Base-by-base conservation (phyloP, 345 rosid genomes). In the Murraya paniculata region DNA sequence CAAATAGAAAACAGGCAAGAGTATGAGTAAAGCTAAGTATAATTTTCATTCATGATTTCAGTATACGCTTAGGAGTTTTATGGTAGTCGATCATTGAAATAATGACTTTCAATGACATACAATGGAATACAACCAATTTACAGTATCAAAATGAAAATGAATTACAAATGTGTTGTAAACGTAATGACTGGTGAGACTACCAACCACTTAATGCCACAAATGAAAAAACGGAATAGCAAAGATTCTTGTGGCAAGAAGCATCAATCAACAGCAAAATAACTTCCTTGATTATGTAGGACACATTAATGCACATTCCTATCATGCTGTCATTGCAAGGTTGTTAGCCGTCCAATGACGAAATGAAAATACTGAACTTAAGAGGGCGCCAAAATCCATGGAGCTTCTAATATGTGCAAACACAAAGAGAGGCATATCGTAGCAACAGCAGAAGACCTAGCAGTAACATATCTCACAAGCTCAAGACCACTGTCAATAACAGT, bases 401-500 rank as follows among this genome's bases (percentile, higher is more conserved):
- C 86, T 74, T 90, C 97, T 64, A 89, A 62, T 57, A 93, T 58
- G 62, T 89, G 90, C 90, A 90, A 81, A 74, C 90, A 91, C 81
- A 89, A 18, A 73, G 95, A 89, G 62, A 93, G 75, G 83, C 93
- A 87, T 39, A 87, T 48, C 35, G 90, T 80, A 64, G 84, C 84
- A 38, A 88, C 45, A 33, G 83, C 86, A 39, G 90, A 85, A 21
- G 92, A 86, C 83, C 88, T 93, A 2, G 84, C 87, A 9, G 80
- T 65, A 68, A 88, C 89, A 61, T 78, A 91, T 81, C 88, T 88
- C 67, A 81, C 84, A 7, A 85, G 84, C 61, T 86, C 89, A 1
- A 77, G 60, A 9, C 94, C 88, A 82, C 79, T 74, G 35, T 86
- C 90, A 19, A 83, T 73, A 7, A 87, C 89, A 77, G 78, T 76